These are phyloP conservation scores for Parastagonospora avenae DNA, from an alignment of 2,329 filamentous ascomycete species.

Conservation along the genomic window DNA sequence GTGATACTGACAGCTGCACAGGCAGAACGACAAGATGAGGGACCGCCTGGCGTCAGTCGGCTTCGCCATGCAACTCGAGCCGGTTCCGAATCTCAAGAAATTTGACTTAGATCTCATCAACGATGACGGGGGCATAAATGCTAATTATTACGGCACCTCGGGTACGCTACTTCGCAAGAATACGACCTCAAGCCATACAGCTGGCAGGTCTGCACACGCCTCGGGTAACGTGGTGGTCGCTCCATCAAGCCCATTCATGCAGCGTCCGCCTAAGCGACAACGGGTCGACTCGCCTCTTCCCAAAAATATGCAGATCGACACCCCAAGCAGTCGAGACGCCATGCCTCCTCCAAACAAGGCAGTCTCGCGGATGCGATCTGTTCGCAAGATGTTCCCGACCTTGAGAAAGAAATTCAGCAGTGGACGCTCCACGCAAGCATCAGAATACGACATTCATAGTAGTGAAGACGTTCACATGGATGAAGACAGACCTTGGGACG, in stretches of 20 bases:
- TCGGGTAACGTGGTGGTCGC: conserved; percentile 8
- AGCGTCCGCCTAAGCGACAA: conserved; percentile 36
- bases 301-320: conserved; percentile 17
- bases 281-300: conserved; percentile 38
- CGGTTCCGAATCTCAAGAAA: conserved; percentile 26
- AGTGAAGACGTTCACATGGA: conserved; percentile 16
- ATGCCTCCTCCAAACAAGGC: conserved; percentile 48
- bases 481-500: conserved; percentile 15
- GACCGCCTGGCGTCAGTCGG: conserved; percentile 33
- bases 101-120: conserved; percentile 12
- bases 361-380: conserved; percentile 31
- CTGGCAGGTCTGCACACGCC: conserved; percentile 25
- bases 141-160: neutral
- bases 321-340: conserved; percentile 33
- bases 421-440: conserved; percentile 7
- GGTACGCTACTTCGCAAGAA: conserved; percentile 14
- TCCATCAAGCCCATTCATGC: conserved; percentile 13
- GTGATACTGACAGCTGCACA: conserved; percentile 18
- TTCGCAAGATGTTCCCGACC: conserved; percentile 30
- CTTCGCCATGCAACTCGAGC: conserved; percentile 33
- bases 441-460: neutral
- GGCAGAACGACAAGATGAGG: conserved; percentile 39
- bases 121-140: conserved; percentile 10
- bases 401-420: conserved; percentile 29
- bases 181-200: conserved; percentile 31